Evolutionary conservation across 2,329 filamentous ascomycete genomes (phyloP).

Genomic region (Dactylellina parvicollis): DNA sequence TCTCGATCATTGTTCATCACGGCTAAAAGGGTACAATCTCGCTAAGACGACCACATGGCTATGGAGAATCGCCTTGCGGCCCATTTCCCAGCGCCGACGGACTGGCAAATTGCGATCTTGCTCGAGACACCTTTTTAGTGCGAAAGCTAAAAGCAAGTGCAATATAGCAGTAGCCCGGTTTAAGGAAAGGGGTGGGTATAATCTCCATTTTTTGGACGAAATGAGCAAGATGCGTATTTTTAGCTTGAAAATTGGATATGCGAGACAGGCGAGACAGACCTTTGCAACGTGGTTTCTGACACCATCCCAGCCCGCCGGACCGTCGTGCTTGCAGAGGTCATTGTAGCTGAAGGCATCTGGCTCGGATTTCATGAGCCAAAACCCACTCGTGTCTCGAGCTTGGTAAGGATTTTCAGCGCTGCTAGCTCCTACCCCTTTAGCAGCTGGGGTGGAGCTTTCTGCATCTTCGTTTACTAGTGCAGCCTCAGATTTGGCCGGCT

Average conservation of each 20-base stretch:
- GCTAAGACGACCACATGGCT: conserved; percentile 48
- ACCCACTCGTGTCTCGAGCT: conserved; percentile 60
- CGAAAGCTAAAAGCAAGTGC: conserved; percentile 22
- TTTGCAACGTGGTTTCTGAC: conserved; percentile 60
- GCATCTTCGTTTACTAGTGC: conserved; percentile 16
- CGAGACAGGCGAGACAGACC: conserved; percentile 38
- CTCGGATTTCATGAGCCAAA: conserved; percentile 88
- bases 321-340: conserved; percentile 76
- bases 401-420: not conserved
- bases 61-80: conserved; percentile 30
- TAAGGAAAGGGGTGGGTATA: conserved; percentile 1
- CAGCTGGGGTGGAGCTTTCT: conserved; percentile 30
- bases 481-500: conserved; percentile 44
- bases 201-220: conserved; percentile 16
- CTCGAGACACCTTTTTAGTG: conserved; percentile 6
- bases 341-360: conserved; percentile 88
- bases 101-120: conserved; percentile 49
- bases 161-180: not conserved
- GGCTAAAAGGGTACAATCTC: conserved; percentile 54
- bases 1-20: conserved; percentile 55
- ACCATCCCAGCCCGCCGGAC: conserved; percentile 93
- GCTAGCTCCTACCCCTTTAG: conserved; percentile 21
- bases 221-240: conserved; percentile 30
- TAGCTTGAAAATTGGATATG: not conserved
- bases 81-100: conserved; percentile 39